These are phyloP conservation scores for Acanthochlamys bracteata DNA, from an alignment of 106 monocot species.

Conservation along the genomic window DNA sequence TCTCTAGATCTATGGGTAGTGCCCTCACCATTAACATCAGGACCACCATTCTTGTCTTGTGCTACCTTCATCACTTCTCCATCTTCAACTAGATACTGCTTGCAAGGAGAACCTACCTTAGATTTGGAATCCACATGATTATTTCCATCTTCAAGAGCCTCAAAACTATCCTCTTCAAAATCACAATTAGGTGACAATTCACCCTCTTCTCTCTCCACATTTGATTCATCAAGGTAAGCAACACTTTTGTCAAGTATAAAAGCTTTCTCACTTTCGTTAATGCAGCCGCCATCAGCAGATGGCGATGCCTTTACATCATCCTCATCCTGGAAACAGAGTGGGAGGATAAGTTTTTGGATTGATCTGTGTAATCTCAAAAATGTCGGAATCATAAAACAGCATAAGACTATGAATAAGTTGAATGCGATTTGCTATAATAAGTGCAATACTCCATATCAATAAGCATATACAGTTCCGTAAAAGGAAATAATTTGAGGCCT, in stretches of 20 bases:
- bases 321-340: background rate
- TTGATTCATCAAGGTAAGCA: background rate
- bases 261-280: background rate
- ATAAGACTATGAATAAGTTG: background rate
- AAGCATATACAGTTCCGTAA: background rate
- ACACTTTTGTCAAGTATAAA: background rate
- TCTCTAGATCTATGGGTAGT: slow-evolving; percentile 74
- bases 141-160: slow-evolving; percentile 26
- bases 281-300: background rate
- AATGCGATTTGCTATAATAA: background rate
- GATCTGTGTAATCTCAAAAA: too few relatives aligned
- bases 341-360: too few relatives aligned
- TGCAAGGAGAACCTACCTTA: slow-evolving; percentile 29
- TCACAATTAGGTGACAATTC: slow-evolving; percentile 92
- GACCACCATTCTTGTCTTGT: slow-evolving; percentile 73
- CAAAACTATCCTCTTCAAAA: slow-evolving; percentile 93
- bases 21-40: slow-evolving; percentile 87
- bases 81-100: slow-evolving; percentile 17
- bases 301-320: background rate
- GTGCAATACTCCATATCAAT: background rate
- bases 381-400: background rate
- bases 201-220: slow-evolving; percentile 86
- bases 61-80: slow-evolving; percentile 31
- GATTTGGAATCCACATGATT: slow-evolving; percentile 14
- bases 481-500: background rate